phyloP scores from a whole-genome alignment of 495 filamentous ascomycete genomes.

The Thozetella sp. region DNA sequence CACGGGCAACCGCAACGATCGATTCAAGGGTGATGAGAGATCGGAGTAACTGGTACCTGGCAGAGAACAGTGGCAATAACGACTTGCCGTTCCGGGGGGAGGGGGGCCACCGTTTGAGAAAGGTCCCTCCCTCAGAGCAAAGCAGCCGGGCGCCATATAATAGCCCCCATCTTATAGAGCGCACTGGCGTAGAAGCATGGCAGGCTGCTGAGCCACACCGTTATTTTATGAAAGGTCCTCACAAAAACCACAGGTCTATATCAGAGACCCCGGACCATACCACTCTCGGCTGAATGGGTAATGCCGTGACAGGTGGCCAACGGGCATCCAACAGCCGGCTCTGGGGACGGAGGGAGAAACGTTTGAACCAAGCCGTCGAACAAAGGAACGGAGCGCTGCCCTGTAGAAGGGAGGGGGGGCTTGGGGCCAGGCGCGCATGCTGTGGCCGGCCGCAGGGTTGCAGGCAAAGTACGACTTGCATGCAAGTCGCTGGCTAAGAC shows the following conservation, averaged over 20 bases:
- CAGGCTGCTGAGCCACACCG: constrained; percentile 52
- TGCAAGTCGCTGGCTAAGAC: constrained; percentile 20
- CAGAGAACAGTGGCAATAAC: constrained; percentile 30
- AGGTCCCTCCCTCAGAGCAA: constrained; percentile 38
- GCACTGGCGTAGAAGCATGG: constrained; percentile 28
- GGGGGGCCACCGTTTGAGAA: constrained; percentile 23
- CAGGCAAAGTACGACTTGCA: constrained; percentile 25
- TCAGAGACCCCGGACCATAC: constrained; percentile 37
- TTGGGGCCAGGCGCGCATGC: constrained; percentile 16
- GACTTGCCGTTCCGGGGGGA: constrained; percentile 21
- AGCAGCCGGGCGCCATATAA: constrained; percentile 38
- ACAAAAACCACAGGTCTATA: constrained; percentile 38
- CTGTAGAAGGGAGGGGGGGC: constrained; percentile 4
- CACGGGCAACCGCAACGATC: constrained; percentile 33
- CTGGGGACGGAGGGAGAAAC: constrained; percentile 26
- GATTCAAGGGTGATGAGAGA: constrained; percentile 12
- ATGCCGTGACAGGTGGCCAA: constrained; percentile 49
- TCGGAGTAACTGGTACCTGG: constrained; percentile 40
- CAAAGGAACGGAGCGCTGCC: constrained; percentile 12
- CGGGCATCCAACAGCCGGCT: constrained; percentile 36
- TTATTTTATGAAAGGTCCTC: constrained; percentile 28
- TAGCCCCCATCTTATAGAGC: constrained; percentile 13
- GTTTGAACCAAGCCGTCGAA: constrained; percentile 17
- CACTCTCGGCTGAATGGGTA: constrained; percentile 57
- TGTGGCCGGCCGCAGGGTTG: constrained; percentile 21